These are phyloP conservation scores for Botrytis deweyae DNA, from an alignment of 2,329 filamentous ascomycete genomes.

Conservation along the genomic window DNA sequence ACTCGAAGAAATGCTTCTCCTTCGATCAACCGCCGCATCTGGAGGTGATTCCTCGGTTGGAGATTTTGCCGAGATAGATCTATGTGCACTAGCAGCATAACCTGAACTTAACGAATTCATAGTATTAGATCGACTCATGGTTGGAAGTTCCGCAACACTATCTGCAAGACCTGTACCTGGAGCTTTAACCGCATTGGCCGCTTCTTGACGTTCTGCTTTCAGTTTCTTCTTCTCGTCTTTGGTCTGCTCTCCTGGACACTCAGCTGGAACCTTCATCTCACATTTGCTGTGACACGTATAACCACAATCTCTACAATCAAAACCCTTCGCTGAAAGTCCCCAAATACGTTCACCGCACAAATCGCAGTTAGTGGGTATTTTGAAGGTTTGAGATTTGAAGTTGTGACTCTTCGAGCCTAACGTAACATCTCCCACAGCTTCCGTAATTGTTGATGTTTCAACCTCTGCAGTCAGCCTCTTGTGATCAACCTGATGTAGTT, in stretches of 20 bases:
- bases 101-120: slow-evolving; percentile 89
- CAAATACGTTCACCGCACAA: slow-evolving; percentile 95
- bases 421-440: slow-evolving; percentile 86
- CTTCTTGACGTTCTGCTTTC: slow-evolving; percentile 80
- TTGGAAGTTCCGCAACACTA: slow-evolving; percentile 61
- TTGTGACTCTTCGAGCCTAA: slow-evolving; percentile 92
- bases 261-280: slow-evolving; percentile 96
- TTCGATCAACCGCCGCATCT: slow-evolving; percentile 29
- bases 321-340: slow-evolving; percentile 94
- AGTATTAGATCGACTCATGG: slow-evolving; percentile 74
- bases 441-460: slow-evolving; percentile 89
- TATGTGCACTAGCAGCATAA: slow-evolving; percentile 74
- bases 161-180: slow-evolving; percentile 41
- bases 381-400: slow-evolving; percentile 98
- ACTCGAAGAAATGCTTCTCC: slow-evolving; percentile 26
- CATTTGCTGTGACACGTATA: slow-evolving; percentile 99
- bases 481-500: slow-evolving; percentile 79
- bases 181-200: slow-evolving; percentile 54
- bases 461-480: slow-evolving; percentile 86
- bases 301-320: slow-evolving; percentile 92
- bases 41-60: slow-evolving; percentile 52
- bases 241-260: slow-evolving; percentile 88
- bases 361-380: slow-evolving; percentile 98
- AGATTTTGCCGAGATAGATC: slow-evolving; percentile 64
- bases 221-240: slow-evolving; percentile 96